Conservation (phyloP, 2,329 filamentous ascomycete species). For the Graphilbum fragrans region DNA sequence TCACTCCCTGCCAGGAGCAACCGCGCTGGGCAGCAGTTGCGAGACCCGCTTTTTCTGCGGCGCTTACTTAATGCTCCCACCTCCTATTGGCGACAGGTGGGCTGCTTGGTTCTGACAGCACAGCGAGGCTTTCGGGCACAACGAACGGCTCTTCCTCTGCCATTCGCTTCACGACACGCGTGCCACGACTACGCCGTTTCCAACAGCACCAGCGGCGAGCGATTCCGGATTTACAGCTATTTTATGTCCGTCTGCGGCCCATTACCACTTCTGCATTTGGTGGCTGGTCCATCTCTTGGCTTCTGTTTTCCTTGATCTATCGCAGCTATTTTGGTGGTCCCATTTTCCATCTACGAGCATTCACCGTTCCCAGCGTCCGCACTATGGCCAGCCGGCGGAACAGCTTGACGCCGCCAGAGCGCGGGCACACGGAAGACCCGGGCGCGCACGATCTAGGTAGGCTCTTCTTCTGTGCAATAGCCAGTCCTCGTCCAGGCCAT, state of each 20-base stretch:
- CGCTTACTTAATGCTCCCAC: too few species aligned
- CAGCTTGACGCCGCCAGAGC: slow-evolving; percentile 26
- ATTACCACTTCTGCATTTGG: neutral
- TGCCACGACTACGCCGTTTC: too few species aligned
- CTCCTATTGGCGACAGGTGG: too few species aligned
- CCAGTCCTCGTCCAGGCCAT: slow-evolving; percentile 1
- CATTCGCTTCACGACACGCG: too few species aligned
- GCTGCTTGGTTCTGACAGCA: too few species aligned
- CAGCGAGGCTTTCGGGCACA: too few species aligned
- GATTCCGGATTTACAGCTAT: too few species aligned
- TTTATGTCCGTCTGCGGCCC: too few species aligned
- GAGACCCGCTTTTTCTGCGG: neutral
- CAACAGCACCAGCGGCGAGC: too few species aligned
- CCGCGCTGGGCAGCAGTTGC: neutral
- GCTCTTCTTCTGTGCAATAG: slow-evolving; percentile 1
- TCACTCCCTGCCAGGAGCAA: neutral
- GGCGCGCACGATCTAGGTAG: slow-evolving; percentile 50
- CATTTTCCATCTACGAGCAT: neutral
- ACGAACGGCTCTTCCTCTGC: too few species aligned
- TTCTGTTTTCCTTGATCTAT: neutral
- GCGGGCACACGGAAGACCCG: slow-evolving; percentile 35
- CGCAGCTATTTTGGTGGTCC: neutral
- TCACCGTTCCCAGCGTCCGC: neutral
- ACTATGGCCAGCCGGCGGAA: slow-evolving; percentile 21
- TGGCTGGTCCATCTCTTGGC: slow-evolving; percentile 4